phyloP scores from a whole-genome alignment of 2,329 filamentous ascomycete genomes.

The Pseudogymnoascus sp. region DNA sequence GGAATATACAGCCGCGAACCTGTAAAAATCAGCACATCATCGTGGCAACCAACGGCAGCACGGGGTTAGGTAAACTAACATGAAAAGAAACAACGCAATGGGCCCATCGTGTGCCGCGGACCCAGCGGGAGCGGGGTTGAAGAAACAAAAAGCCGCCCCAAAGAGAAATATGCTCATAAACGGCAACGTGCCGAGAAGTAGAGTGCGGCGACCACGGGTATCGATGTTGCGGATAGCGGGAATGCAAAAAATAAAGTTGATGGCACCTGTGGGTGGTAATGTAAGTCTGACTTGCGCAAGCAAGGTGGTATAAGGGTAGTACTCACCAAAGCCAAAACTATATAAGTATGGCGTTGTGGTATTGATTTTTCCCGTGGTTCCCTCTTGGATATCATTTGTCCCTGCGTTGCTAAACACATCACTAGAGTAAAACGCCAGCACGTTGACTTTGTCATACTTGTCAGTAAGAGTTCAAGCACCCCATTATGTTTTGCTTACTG shows the following conservation, averaged over 20 bases:
- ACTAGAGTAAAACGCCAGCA: constrained; percentile 53
- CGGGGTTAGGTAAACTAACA: not conserved
- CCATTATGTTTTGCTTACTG: not conserved
- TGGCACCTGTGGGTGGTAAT: constrained; percentile 41
- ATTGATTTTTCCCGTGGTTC: not conserved
- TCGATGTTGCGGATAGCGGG: constrained; percentile 60
- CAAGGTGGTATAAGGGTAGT: constrained; percentile 46
- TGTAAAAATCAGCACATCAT: not conserved
- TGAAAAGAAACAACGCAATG: constrained; percentile 34
- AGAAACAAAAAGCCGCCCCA: constrained; percentile 36
- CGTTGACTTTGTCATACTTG: constrained; percentile 34
- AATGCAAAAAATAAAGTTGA: constrained; percentile 57
- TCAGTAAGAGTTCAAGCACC: not conserved
- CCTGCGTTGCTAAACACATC: constrained; percentile 51
- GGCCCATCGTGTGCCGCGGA: constrained; percentile 34
- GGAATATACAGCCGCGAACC: constrained; percentile 38
- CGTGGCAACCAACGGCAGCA: not conserved
- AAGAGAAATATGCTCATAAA: constrained; percentile 45
- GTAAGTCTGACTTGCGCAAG: constrained; percentile 34
- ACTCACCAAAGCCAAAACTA: constrained; percentile 29
- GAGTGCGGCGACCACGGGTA: constrained; percentile 55
- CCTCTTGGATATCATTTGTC: not conserved
- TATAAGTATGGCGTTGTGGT: not conserved
- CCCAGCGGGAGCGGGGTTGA: constrained; percentile 36
- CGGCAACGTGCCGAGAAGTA: constrained; percentile 57